A percentile compares a stretch with the other conserved stretches of the same genome.
Evolutionary conservation across 176 grass and related monocot genomes (phyloP).

Genomic region (Oryza punctata): DNA sequence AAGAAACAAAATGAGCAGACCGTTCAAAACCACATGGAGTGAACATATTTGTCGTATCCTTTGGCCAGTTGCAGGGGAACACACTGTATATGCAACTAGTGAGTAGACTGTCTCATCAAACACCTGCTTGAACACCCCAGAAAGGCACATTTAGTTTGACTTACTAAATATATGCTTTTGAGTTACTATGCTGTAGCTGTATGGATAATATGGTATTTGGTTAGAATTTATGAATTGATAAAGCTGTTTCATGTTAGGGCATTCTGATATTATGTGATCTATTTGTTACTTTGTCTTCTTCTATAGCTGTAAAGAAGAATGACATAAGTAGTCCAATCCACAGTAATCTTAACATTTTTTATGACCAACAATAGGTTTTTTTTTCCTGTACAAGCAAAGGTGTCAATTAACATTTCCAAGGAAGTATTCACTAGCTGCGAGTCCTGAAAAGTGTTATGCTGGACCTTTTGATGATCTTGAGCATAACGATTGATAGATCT

Average conservation of each 20-base stretch:
- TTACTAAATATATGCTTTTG: conserved; percentile 16
- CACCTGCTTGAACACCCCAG: neutral
- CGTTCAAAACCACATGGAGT: neutral
- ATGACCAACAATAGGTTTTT: neutral
- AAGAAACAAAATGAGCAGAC: neutral
- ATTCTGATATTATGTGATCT: neutral
- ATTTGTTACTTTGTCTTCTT: neutral
- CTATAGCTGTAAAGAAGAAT: conserved; percentile 1
- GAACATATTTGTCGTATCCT: neutral
- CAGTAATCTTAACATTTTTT: neutral
- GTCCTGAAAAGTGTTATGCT: neutral
- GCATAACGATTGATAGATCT: conserved; percentile 18
- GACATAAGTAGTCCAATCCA: neutral
- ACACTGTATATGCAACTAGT: neutral
- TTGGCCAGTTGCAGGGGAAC: neutral
- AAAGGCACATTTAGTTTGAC: neutral
- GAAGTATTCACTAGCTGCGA: conserved; percentile 2
- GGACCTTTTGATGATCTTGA: neutral
- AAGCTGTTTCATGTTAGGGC: neutral
- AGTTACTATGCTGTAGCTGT: neutral
- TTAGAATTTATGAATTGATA: neutral
- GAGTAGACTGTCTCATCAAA: neutral
- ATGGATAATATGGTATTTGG: neutral
- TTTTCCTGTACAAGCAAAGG: neutral
- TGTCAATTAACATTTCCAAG: neutral